These are phyloP conservation scores for Fonsecaea nubica DNA, from an alignment of 2,329 filamentous ascomycete genomes.

Conservation along the genomic window DNA sequence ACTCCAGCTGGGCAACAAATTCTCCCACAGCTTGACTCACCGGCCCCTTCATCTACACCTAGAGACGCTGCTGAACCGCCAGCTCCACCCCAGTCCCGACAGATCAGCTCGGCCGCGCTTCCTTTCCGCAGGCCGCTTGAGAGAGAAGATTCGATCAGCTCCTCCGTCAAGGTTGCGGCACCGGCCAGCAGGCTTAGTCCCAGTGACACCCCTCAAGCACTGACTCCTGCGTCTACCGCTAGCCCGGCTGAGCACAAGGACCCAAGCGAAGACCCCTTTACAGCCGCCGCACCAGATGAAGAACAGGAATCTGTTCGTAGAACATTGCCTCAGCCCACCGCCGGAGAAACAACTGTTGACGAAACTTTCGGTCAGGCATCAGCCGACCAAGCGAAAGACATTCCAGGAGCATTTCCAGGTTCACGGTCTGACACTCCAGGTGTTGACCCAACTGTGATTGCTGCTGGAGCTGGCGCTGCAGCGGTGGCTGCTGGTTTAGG, in stretches of 20 bases:
- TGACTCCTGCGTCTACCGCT: constrained; percentile 52
- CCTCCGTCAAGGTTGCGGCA: constrained; percentile 78
- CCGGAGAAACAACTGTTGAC: constrained; percentile 20
- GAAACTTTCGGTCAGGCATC: constrained; percentile 33
- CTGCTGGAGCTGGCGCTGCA: constrained; percentile 28
- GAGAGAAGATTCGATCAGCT: constrained; percentile 72
- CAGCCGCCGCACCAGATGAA: constrained; percentile 37
- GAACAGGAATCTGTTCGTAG: constrained; percentile 39
- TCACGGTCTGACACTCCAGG: constrained; percentile 38
- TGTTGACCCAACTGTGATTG: constrained; percentile 16
- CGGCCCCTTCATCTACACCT: constrained; percentile 42
- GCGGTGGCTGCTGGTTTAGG: constrained; percentile 24
- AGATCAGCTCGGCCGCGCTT: constrained; percentile 77
- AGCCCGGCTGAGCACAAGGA: constrained; percentile 35
- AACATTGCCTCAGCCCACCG: constrained; percentile 31
- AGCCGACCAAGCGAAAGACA: constrained; percentile 33
- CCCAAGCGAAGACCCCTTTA: constrained; percentile 35
- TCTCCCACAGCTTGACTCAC: constrained; percentile 36
- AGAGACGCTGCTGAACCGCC: constrained; percentile 51
- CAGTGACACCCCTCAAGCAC: constrained; percentile 54
- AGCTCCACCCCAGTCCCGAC: constrained; percentile 73
- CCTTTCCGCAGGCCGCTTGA: constrained; percentile 66
- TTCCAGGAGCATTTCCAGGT: constrained; percentile 61
- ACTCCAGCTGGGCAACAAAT: constrained; percentile 61
- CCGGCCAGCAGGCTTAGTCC: constrained; percentile 69